These are phyloP conservation scores for Xylariaceae sp. DNA, from an alignment of 2,329 filamentous ascomycete genomes.

Conservation along the genomic window DNA sequence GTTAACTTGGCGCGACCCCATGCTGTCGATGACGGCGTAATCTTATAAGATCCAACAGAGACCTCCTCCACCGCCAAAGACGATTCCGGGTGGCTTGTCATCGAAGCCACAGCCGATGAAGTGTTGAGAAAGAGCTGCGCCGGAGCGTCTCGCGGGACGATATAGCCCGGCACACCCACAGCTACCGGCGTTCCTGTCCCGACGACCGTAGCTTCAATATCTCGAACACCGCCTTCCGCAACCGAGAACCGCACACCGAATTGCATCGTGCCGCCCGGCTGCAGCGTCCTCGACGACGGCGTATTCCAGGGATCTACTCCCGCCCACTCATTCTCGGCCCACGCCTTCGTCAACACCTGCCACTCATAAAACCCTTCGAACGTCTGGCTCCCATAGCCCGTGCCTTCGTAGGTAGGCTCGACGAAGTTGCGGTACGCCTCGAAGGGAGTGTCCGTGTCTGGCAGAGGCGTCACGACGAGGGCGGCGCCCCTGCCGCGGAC, in stretches of 20 bases:
- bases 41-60: slow-evolving; percentile 30
- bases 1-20: slow-evolving; percentile 48
- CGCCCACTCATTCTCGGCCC: slow-evolving; percentile 53
- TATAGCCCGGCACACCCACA: slow-evolving; percentile 50
- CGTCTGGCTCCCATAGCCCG: slow-evolving; percentile 46
- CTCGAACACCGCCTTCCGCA: slow-evolving; percentile 37
- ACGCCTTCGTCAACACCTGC: slow-evolving; percentile 51
- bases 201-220: slow-evolving; percentile 42
- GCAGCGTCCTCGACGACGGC: slow-evolving; percentile 41
- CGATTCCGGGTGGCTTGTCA: slow-evolving; percentile 33
- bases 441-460: slow-evolving; percentile 26
- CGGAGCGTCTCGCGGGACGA: slow-evolving; percentile 43
- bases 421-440: slow-evolving; percentile 52
- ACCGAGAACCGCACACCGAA: slow-evolving; percentile 50
- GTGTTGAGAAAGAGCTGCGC: slow-evolving; percentile 42
- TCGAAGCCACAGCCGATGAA: slow-evolving; percentile 33
- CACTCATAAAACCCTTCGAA: slow-evolving; percentile 61
- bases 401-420: slow-evolving; percentile 36
- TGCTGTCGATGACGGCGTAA: slow-evolving; percentile 36
- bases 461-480: slow-evolving; percentile 50
- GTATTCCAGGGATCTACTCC: slow-evolving; percentile 48
- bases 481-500: slow-evolving; percentile 48
- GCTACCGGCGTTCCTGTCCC: slow-evolving; percentile 42
- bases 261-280: slow-evolving; percentile 39
- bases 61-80: slow-evolving; percentile 31